Percentiles rank a stretch among this genome's conserved stretches.
Conservation (phyloP, 768 basidiomycete genomes). For the Pisolithus orientalis region DNA sequence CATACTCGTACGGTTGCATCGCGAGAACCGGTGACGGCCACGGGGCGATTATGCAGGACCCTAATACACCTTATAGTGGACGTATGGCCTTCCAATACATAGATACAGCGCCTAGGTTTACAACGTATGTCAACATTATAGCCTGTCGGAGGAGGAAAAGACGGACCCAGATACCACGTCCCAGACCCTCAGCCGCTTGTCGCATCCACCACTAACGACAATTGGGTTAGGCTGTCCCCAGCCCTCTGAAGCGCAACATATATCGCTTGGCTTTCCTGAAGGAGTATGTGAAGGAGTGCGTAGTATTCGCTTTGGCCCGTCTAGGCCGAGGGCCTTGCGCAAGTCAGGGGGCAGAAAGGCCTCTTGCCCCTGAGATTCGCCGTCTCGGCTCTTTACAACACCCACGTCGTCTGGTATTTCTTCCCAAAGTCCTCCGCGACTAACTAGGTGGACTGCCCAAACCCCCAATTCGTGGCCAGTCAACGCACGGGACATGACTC, state of each 20-base stretch:
- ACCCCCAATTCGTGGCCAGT: conserved; percentile 86
- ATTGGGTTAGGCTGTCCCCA: conserved; percentile 85
- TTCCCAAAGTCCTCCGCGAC: conserved; percentile 49
- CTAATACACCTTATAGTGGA: conserved; percentile 91
- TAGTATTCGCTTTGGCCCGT: conserved; percentile 22
- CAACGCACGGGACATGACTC: conserved; percentile 70
- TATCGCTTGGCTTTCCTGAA: conserved; percentile 39
- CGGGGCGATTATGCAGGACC: conserved; percentile 77
- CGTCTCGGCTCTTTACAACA: conserved; percentile 4
- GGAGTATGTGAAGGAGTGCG: conserved; percentile 5
- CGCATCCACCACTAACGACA: conserved; percentile 90
- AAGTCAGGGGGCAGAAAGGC: conserved; percentile 25
- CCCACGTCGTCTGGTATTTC: conserved; percentile 8
- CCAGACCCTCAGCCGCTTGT: conserved; percentile 90
- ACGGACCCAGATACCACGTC: conserved; percentile 78
- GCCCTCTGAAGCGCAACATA: conserved; percentile 67
- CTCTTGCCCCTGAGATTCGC: background rate
- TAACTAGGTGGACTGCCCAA: conserved; percentile 83
- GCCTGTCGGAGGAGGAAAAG: background rate
- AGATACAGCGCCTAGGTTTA: conserved; percentile 52
- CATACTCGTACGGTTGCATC: conserved; percentile 85
- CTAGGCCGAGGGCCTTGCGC: conserved; percentile 46
- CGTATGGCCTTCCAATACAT: conserved; percentile 76
- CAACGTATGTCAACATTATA: conserved; percentile 2
- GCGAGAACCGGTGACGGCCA: conserved; percentile 86